Percentiles rank a stretch among this genome's conserved stretches.
phyloP scores from a whole-genome alignment of 805 yeast species.

The Pichia deserticola region DNA sequence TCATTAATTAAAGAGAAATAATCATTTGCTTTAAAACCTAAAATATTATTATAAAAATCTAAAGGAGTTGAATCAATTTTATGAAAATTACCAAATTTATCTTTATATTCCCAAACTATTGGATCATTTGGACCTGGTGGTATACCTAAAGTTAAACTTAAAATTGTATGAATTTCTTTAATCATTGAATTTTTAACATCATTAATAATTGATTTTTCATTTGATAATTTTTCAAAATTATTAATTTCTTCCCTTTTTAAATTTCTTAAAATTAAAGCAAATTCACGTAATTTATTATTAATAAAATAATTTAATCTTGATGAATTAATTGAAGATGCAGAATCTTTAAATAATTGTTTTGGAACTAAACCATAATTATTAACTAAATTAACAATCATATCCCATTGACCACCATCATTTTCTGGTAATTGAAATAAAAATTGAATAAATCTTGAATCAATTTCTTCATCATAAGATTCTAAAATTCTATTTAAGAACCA shows the following conservation, averaged over 20 bases:
- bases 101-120: slow-evolving; percentile 69
- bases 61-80: slow-evolving; percentile 53
- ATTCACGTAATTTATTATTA: slow-evolving; percentile 70
- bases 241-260: slow-evolving; percentile 36
- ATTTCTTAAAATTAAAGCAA: slow-evolving; percentile 60
- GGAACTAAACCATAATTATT: slow-evolving; percentile 80
- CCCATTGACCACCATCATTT: slow-evolving; percentile 87
- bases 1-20: slow-evolving; percentile 71
- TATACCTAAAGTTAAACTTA: slow-evolving; percentile 64
- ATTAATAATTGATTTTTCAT: slow-evolving; percentile 11
- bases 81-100: slow-evolving; percentile 58
- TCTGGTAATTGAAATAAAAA: slow-evolving; percentile 59
- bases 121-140: slow-evolving; percentile 68
- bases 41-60: slow-evolving; percentile 52
- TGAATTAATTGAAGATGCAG: slow-evolving; percentile 48
- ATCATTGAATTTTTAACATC: slow-evolving; percentile 34
- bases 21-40: slow-evolving; percentile 43
- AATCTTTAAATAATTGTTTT: slow-evolving; percentile 63
- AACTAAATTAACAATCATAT: slow-evolving; percentile 72
- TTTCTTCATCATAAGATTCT: slow-evolving; percentile 56
- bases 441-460: slow-evolving; percentile 68
- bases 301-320: slow-evolving; percentile 55
- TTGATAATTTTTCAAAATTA: slow-evolving; percentile 14
- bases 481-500: slow-evolving; percentile 70
- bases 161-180: slow-evolving; percentile 57